phyloP scores from a whole-genome alignment of 495 filamentous ascomycete genomes.

The Penicillium nucicola region DNA sequence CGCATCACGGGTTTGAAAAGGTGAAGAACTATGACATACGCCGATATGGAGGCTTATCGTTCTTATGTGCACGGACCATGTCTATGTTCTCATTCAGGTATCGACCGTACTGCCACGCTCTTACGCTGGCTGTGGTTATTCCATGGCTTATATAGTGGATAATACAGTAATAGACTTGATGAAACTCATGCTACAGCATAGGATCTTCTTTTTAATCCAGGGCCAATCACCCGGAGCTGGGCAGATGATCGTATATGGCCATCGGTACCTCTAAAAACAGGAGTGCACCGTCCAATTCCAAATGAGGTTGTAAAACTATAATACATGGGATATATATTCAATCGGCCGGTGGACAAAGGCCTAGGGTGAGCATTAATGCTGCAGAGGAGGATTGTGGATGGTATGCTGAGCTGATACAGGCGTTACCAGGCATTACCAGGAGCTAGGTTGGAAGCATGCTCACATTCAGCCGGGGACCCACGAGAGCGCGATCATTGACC shows the following conservation, averaged over 20 bases:
- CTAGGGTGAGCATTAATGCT: not conserved
- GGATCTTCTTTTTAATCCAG: not conserved
- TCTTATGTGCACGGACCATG: slow-evolving; percentile 15
- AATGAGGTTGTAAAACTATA: slow-evolving; percentile 5
- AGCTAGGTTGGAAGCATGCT: not conserved
- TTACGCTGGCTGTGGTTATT: no score
- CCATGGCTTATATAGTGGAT: no score
- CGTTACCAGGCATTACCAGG: not conserved
- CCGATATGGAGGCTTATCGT: slow-evolving; percentile 27
- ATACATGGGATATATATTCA: slow-evolving; percentile 13
- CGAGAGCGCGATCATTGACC: no score
- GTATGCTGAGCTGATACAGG: not conserved
- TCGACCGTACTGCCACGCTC: not conserved
- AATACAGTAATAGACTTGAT: no score
- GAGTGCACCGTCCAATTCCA: not conserved
- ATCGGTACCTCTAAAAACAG: not conserved
- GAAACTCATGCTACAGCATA: no score
- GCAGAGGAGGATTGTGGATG: not conserved
- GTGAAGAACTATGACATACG: slow-evolving; percentile 33
- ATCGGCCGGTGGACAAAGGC: not conserved
- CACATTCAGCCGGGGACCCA: not conserved
- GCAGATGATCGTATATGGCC: not conserved
- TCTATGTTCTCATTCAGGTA: not conserved
- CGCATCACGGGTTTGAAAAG: slow-evolving; percentile 22
- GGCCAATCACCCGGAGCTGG: not conserved